Evolutionary conservation across 169 alveolate species (phyloP).

Genomic region (Babesia ovis): DNA sequence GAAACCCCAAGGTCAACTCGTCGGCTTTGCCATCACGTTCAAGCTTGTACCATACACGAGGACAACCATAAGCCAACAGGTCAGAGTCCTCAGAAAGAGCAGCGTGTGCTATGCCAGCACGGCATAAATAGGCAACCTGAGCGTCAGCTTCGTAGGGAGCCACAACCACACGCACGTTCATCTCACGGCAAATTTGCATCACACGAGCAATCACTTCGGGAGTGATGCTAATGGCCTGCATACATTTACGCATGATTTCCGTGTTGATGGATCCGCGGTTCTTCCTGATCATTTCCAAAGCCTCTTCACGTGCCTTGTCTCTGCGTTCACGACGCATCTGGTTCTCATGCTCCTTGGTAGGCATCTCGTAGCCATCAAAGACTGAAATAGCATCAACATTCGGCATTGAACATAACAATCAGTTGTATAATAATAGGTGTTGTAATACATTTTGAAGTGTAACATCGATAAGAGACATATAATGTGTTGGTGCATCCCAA

Average conservation of each 20-base stretch:
- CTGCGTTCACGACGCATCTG: slow-evolving; percentile 69
- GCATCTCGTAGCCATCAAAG: slow-evolving; percentile 83
- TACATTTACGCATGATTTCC: slow-evolving; percentile 71
- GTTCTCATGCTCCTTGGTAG: slow-evolving; percentile 76
- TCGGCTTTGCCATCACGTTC: slow-evolving; percentile 76
- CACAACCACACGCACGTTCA: slow-evolving; percentile 84
- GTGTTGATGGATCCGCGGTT: slow-evolving; percentile 57
- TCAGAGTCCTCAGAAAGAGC: slow-evolving; percentile 94
- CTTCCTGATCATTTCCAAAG: slow-evolving; percentile 66
- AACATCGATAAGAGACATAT: too few species aligned
- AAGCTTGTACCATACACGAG: slow-evolving; percentile 80
- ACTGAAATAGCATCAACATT: too few species aligned
- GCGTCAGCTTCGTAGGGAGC: slow-evolving; percentile 99
- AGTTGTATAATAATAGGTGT: too few species aligned
- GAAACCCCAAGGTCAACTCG: slow-evolving; percentile 64
- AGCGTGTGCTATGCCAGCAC: slow-evolving; percentile 83
- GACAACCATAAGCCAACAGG: slow-evolving; percentile 92
- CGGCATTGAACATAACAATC: too few species aligned
- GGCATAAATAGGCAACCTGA: slow-evolving; percentile 92
- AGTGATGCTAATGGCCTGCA: slow-evolving; percentile 77
- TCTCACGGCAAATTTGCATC: slow-evolving; percentile 61
- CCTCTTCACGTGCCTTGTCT: slow-evolving; percentile 76
- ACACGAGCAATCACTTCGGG: slow-evolving; percentile 74
- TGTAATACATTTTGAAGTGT: too few species aligned
- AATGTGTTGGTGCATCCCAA: too few species aligned